phyloP scores from a whole-genome alignment of 352 stramenopile species.

The Pythium sp. region DNA sequence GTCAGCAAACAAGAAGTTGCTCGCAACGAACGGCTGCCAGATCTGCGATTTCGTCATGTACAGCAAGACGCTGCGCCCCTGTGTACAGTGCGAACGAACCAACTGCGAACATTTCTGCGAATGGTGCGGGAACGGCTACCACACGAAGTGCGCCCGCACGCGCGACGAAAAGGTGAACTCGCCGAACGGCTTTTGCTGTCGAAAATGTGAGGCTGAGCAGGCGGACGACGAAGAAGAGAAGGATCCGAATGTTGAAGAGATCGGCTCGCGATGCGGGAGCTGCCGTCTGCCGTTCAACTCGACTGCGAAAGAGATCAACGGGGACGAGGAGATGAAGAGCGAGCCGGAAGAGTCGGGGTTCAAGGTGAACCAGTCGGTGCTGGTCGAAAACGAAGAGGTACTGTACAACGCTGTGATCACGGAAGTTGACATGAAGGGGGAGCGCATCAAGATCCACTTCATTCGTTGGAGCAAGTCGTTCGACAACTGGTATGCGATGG shows the following conservation, averaged over 20 bases:
- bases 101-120: conserved; percentile 83
- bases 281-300: conserved; percentile 57
- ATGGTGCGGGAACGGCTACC: conserved; percentile 80
- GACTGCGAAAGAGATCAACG: conserved; percentile 21
- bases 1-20: conserved; percentile 45
- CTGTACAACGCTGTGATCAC: conserved; percentile 86
- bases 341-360: conserved; percentile 39
- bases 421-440: conserved; percentile 62
- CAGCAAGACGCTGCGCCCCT: conserved; percentile 64
- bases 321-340: conserved; percentile 12
- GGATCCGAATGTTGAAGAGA: conserved; percentile 36
- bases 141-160: conserved; percentile 61
- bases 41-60: conserved; percentile 81
- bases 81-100: conserved; percentile 53
- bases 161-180: conserved; percentile 50
- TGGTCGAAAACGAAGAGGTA: conserved; percentile 85
- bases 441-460: conserved; percentile 88
- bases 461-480: conserved; percentile 86
- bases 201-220: conserved; percentile 67
- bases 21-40: conserved; percentile 55
- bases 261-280: conserved; percentile 64
- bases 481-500: conserved; percentile 88
- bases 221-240: conserved; percentile 56
- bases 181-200: conserved; percentile 67
- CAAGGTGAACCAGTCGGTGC: conserved; percentile 79